Base-by-base conservation (phyloP, 352 stramenopile species). In the Phytophthora lateralis region DNA sequence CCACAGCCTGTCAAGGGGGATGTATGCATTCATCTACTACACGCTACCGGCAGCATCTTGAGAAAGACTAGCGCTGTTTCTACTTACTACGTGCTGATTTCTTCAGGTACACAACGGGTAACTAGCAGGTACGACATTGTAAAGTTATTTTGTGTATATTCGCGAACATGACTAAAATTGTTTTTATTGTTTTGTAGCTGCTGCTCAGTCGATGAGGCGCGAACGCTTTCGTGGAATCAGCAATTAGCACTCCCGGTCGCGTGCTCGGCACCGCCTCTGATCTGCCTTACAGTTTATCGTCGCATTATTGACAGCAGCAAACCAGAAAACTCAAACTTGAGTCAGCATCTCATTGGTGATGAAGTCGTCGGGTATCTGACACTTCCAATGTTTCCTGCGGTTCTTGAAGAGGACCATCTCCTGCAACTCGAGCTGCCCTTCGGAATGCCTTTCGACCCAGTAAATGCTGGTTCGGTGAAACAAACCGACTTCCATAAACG, bases 181-280 rank as follows among this genome's bases (percentile, higher is more conserved):
- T 34, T 27, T 4, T 45, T 26, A 14, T 60, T 45, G 39, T 44
- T 55, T 53, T 45, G 21, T 55, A 71, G 63, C 3, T 66, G 30
- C 21, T 51, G 49, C 9, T 38, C n/a, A 34, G 14, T 38, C 47
- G 43, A 41, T 24, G 55, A 62, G 35, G 6, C 17, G 6, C 24
- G 41, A 14, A 57, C 41, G 12, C 7, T 79, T n/a, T 41, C 52
- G 11, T 82, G 73, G 73, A 64, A 82, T 41, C 70, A 82, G 15
- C 67, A 82, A 0, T 7, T 79, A 8, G 24, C 52, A 14, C 53
- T 82, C 37, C 38, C 52, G 9, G 41, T 76, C 4, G 30, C 29
- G 0, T 65, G 30, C 37, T 14, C 44, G 26, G 35, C 26, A 6
- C 39, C 63, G 3, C 66, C 72, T 14, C 15, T 76, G 14, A 44